A percentile compares a stretch with the other conserved stretches of the same genome.
phyloP scores from a whole-genome alignment of 768 basidiomycete species.

The Paxillus rubicundulus region DNA sequence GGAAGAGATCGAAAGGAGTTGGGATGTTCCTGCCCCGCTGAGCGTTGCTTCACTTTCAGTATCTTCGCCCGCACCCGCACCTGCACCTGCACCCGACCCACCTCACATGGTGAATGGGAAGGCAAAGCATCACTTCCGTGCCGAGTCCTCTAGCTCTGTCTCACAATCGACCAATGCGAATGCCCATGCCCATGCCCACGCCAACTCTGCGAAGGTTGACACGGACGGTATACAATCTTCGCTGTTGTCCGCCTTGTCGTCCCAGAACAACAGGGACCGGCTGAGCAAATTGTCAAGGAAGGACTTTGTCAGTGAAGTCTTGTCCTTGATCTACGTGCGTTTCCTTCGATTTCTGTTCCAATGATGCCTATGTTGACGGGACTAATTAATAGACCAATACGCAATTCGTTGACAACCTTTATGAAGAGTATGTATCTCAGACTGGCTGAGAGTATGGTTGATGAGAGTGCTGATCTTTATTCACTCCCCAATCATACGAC shows the following conservation, averaged over 20 bases:
- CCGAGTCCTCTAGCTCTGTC: slow-evolving; percentile 2
- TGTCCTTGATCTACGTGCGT: slow-evolving; percentile 62
- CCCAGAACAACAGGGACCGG: slow-evolving; percentile 15
- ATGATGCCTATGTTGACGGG: not conserved
- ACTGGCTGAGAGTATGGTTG: slow-evolving; percentile 7
- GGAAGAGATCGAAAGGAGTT: slow-evolving; percentile 56
- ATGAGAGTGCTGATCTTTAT: not conserved
- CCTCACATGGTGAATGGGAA: slow-evolving; percentile 24
- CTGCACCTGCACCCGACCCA: not conserved
- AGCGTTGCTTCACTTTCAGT: slow-evolving; percentile 20
- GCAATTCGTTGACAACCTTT: slow-evolving; percentile 61
- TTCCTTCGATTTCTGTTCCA: not conserved
- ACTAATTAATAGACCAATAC: slow-evolving; percentile 51
- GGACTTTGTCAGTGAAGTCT: slow-evolving; percentile 57
- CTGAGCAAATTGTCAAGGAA: slow-evolving; percentile 42
- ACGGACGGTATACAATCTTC: slow-evolving; percentile 19
- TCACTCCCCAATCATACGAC: not conserved
- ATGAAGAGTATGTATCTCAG: slow-evolving; percentile 45
- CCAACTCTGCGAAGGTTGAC: slow-evolving; percentile 15
- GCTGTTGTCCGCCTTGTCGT: slow-evolving; percentile 23
- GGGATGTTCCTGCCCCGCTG: slow-evolving; percentile 49
- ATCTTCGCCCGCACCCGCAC: not conserved
- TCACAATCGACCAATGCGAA: slow-evolving; percentile 4
- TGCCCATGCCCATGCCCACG: not conserved
- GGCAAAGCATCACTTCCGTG: slow-evolving; percentile 13